Percentiles rank a stretch among this genome's conserved stretches.
phyloP scores from a whole-genome alignment of 2,329 filamentous ascomycete genomes.

The Sclerotinia subarctica region DNA sequence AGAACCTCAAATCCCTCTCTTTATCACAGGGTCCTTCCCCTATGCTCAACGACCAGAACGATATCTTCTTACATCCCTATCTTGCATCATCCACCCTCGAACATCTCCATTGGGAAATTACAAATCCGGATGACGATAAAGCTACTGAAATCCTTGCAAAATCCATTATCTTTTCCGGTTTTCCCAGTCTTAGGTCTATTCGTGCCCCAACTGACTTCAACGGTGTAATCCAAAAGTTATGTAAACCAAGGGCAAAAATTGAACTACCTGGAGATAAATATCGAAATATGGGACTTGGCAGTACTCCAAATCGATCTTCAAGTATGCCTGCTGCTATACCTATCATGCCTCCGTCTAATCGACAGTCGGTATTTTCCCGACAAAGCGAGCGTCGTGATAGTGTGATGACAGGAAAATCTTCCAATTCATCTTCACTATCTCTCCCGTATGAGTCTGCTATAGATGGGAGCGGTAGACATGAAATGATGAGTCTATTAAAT shows the following conservation, averaged over 20 bases:
- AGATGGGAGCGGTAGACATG: slow-evolving; percentile 18
- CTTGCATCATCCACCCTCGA: slow-evolving; percentile 53
- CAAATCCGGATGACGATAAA: slow-evolving; percentile 38
- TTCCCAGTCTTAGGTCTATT: slow-evolving; percentile 58
- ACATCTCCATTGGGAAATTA: slow-evolving; percentile 62
- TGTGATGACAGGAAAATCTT: slow-evolving; percentile 8
- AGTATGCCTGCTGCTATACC: slow-evolving; percentile 22
- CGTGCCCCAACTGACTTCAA: slow-evolving; percentile 67
- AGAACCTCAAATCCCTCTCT: slow-evolving; percentile 48
- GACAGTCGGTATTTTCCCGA: slow-evolving; percentile 18
- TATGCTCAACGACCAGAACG: slow-evolving; percentile 52
- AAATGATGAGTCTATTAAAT: slow-evolving; percentile 39
- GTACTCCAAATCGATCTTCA: slow-evolving; percentile 28
- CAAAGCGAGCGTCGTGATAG: slow-evolving; percentile 7
- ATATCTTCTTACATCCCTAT: slow-evolving; percentile 63
- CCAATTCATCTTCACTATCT: slow-evolving; percentile 8
- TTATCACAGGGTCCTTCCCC: slow-evolving; percentile 55
- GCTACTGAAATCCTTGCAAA: slow-evolving; percentile 62
- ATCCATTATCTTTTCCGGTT: slow-evolving; percentile 59
- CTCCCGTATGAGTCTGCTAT: slow-evolving; percentile 11
- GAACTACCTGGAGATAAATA: slow-evolving; percentile 35
- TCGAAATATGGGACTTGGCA: slow-evolving; percentile 28
- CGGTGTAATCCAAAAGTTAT: slow-evolving; percentile 66
- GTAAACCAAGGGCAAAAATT: slow-evolving; percentile 43
- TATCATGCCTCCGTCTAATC: slow-evolving; percentile 24